Conservation (phyloP, 805 yeast genomes). For the Nakazawaea anatomiae region DNA sequence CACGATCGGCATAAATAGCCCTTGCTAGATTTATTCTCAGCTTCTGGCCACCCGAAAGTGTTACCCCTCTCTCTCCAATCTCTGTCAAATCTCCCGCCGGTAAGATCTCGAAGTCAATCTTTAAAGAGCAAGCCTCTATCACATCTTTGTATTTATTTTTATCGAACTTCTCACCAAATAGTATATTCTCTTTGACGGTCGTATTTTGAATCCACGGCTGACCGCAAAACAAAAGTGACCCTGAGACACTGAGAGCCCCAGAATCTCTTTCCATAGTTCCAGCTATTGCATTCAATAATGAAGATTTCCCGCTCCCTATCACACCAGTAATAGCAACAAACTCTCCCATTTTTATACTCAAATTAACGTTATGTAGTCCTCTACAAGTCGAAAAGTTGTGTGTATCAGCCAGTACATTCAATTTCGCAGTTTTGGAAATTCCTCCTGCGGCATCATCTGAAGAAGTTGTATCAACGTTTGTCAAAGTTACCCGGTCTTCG, state of each 20-base stretch:
- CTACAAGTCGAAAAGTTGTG: constrained; percentile 18
- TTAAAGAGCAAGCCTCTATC: constrained; percentile 42
- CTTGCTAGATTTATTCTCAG: constrained; percentile 62
- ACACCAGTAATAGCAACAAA: constrained; percentile 72
- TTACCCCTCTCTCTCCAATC: constrained; percentile 57
- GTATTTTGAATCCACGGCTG: constrained; percentile 49
- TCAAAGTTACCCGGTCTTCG: constrained; percentile 11
- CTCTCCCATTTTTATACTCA: constrained; percentile 56
- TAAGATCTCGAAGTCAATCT: constrained; percentile 37
- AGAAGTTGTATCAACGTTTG: too few relatives aligned
- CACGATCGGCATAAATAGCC: constrained; percentile 59
- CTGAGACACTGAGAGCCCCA: constrained; percentile 46
- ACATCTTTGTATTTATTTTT: constrained; percentile 34
- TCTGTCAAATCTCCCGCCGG: constrained; percentile 49
- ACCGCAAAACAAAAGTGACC: constrained; percentile 45
- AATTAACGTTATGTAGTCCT: constrained; percentile 44
- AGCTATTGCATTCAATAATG: constrained; percentile 56
- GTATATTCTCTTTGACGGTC: constrained; percentile 42
- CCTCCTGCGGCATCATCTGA: too few relatives aligned
- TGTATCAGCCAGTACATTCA: too few relatives aligned
- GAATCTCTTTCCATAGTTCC: constrained; percentile 50
- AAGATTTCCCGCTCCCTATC: constrained; percentile 72
- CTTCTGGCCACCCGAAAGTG: constrained; percentile 59
- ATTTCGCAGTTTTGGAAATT: too few relatives aligned
- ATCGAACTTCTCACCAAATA: constrained; percentile 43